These are phyloP conservation scores for Euphrasia confusa DNA, from an alignment of 257 asterid species.

Conservation along the genomic window DNA sequence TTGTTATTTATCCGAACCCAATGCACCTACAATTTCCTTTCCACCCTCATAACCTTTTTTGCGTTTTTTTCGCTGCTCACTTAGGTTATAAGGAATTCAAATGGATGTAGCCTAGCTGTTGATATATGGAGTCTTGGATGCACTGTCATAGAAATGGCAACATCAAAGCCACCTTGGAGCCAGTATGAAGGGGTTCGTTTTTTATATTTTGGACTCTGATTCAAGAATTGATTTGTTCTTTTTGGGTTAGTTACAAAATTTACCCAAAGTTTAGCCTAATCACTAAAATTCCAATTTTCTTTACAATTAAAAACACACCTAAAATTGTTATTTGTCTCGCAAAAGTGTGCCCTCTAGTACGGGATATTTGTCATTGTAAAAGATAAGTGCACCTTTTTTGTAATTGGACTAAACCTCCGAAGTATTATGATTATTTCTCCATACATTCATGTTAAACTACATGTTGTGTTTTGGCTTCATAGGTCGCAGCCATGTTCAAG, in stretches of 20 bases:
- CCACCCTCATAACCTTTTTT: not conserved
- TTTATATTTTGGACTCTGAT: conserved; percentile 22
- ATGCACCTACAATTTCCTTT: conserved; percentile 15
- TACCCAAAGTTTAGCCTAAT: not conserved
- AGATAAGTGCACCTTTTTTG: not conserved
- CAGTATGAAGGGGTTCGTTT: conserved; percentile 97
- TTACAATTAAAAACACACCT: not conserved
- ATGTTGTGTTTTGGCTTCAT: conserved; percentile 30
- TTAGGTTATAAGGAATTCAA: conserved; percentile 68
- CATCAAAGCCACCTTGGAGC: conserved; percentile 97
- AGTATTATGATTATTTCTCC: not conserved
- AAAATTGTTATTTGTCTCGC: not conserved
- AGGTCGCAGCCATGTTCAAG: conserved; percentile 99
- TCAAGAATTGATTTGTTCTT: conserved; percentile 1
- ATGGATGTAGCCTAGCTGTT: conserved; percentile 91
- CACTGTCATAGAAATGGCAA: conserved; percentile 98
- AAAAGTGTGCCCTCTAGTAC: not conserved
- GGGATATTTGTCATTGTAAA: no score
- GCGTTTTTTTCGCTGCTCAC: conserved; percentile 8
- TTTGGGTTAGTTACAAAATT: not conserved
- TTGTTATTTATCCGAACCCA: conserved; percentile 5
- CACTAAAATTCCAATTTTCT: not conserved
- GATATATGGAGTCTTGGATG: conserved; percentile 99
- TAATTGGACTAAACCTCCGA: not conserved
- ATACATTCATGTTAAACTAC: conserved; percentile 9